Base-by-base conservation (phyloP, 1,284 basidiomycete genomes). In the Naganishia liquefaciens region DNA sequence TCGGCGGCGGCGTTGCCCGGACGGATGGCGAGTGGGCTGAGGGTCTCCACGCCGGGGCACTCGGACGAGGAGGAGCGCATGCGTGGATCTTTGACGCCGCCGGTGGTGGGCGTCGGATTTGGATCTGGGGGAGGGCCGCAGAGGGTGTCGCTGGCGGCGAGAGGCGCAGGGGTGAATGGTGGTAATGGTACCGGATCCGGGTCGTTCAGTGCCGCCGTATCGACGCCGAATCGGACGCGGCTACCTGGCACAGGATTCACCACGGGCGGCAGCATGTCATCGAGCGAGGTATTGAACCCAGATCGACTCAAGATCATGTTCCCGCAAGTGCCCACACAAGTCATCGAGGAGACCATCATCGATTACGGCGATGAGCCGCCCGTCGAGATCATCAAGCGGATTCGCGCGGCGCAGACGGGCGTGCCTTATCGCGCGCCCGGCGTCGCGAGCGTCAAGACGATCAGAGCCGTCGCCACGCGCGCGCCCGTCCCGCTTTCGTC, bases 341-440 rank as follows among this genome's bases (percentile, higher is more conserved):
- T 27, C 21, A 64, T 64, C 33, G 63, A 64, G 47, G 53, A 58
- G 17, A 55, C 42, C 9, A 15, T 57, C 30, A 64, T 64, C 39
- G 7, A 51, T 2, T 40, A 64, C 40, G 63, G 47, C n/a, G 54
- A 58, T 19, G 63, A 57, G 28, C 33, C 54, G 23, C 9, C 21
- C 7, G 19, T 17, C 11, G 53, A 47, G n/a, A 33, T 64, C 28
- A 19, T 64, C 19, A 50, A 57, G n/a, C 46, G 63, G n/a, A 23
- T 64, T 23, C 13, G 11, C 1, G 54, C 54, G 19, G 54, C 39
- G n/a, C 42, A 42, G 6, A 49, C 42, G 3, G 44, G 54, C 17
- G 30, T 40, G 15, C 30, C 54, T 0, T 64, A 51, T 33, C 21
- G 39, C 21, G 33, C 54, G 4, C 54, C 54, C 7, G 47, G 46